Evolutionary conservation across 371 early-diverging fungal species (phyloP), one percentile per base, ranked within the genome.

Genomic region (Phascolomyces articulosus): DNA sequence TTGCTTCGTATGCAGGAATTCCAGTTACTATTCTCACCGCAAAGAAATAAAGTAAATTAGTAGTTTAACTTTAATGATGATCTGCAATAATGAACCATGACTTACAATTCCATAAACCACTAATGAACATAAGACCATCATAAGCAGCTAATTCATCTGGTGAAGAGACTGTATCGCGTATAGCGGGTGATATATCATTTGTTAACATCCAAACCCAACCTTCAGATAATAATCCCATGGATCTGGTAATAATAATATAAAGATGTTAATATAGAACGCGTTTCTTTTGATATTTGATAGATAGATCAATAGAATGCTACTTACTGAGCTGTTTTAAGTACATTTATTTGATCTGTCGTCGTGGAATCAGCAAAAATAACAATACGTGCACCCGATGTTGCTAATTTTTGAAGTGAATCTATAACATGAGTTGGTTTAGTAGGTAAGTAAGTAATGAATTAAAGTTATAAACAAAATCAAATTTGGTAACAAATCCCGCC

Each of bases 101-200:
- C 73, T 66, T 77, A 77, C 80, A 64, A 40, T 79, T 63, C 77
- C 77, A 79, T 71, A 77, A 67, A 26, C 73, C 75, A 65, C 73
- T 74, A 67, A 79, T 74, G 57, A 77, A 74, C 75, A 79, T 79
- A 69, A 79, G 75, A 38, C 80, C 80, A 55, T 79, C 70, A 58
- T 74, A 77, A 26, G 58, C 41, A 18, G 41, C 63, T 48, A 74
- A 26, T 15, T 76, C 74, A 49, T 73, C 70, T 23, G 55, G 58
- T 4, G 63, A 34, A 11, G 55, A 11, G 4, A 58, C 62, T 34
- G 56, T 58, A 11, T 68, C 67, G 11, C 65, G 62, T 31, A 79
- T 53, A 7, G 65, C 72, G 15, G 69, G 67, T 4, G 77, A 67
- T 40, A 77, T 56, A 58, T 79, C 73, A 28, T 79, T 74, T 29